These are phyloP conservation scores for Saccharomycopsis amapae DNA, from an alignment of 805 yeast species.

Conservation along the genomic window DNA sequence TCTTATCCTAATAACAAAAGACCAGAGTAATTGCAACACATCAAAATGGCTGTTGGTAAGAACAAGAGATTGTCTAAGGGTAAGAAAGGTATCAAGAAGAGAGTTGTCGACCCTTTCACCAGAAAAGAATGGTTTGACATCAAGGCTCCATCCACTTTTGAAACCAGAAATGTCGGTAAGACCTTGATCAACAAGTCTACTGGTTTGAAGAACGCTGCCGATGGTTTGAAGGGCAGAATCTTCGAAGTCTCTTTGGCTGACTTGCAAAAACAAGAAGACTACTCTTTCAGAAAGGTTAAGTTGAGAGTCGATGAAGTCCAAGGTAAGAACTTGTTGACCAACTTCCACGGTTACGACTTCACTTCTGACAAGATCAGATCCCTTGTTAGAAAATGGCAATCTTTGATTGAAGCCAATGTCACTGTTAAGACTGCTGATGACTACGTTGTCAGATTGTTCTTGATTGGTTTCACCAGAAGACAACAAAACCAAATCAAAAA, in stretches of 20 bases:
- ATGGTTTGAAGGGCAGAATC: slow-evolving; percentile 96
- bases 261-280: slow-evolving; percentile 98
- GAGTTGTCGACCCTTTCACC: slow-evolving; percentile 98
- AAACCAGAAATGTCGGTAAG: slow-evolving; percentile 98
- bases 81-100: slow-evolving; percentile 98
- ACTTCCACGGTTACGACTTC: slow-evolving; percentile 99
- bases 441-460: slow-evolving; percentile 92
- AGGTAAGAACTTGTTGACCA: slow-evolving; percentile 97
- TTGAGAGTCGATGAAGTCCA: slow-evolving; percentile 98
- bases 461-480: slow-evolving; percentile 98
- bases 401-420: slow-evolving; percentile 95
- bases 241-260: slow-evolving; percentile 95
- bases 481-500: slow-evolving; percentile 95
- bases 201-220: slow-evolving; percentile 97
- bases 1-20: not conserved
- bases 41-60: slow-evolving; percentile 74
- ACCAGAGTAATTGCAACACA: slow-evolving; percentile 9
- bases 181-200: slow-evolving; percentile 97
- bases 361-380: slow-evolving; percentile 97
- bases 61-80: slow-evolving; percentile 81
- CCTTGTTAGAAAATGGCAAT: slow-evolving; percentile 98
- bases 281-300: slow-evolving; percentile 94
- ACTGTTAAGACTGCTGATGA: slow-evolving; percentile 98
- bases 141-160: slow-evolving; percentile 98
- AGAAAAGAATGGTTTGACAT: slow-evolving; percentile 98